phyloP scores from a whole-genome alignment of 345 rosid species.

The Psidium friedrichsthalianum region DNA sequence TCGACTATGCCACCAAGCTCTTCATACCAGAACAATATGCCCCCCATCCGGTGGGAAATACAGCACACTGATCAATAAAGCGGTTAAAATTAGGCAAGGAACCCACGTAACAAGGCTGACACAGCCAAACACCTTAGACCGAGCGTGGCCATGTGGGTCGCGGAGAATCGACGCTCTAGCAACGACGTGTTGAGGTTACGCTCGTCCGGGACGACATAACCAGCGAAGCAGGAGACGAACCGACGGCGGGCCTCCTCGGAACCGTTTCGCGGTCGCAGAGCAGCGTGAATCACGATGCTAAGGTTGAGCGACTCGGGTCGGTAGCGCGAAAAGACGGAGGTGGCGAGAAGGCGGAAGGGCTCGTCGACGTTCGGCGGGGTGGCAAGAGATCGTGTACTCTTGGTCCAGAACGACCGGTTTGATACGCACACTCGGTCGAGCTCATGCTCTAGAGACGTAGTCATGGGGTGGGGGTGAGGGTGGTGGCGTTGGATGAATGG shows the following conservation, averaged over 20 bases:
- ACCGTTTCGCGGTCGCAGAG: conserved; percentile 52
- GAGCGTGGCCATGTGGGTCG: conserved; percentile 30
- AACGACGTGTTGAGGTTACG: conserved; percentile 59
- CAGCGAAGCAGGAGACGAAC: conserved; percentile 25
- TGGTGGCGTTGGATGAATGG: not conserved
- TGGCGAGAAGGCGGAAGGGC: conserved; percentile 12
- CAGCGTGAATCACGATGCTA: conserved; percentile 56
- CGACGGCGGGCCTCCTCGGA: conserved; percentile 54
- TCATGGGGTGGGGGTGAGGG: not conserved
- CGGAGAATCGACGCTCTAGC: conserved; percentile 54
- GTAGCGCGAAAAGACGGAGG: conserved; percentile 15
- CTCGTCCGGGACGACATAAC: conserved; percentile 45
- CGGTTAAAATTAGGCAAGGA: conserved; percentile 62
- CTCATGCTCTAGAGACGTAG: not conserved
- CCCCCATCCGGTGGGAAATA: conserved; percentile 30
- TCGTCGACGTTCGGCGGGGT: conserved; percentile 6
- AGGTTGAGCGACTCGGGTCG: conserved; percentile 43
- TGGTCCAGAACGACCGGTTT: conserved; percentile 44
- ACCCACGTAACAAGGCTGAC: conserved; percentile 53
- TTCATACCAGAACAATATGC: conserved; percentile 47
- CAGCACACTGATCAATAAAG: conserved; percentile 59
- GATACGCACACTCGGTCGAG: conserved; percentile 11
- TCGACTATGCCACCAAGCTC: conserved; percentile 44
- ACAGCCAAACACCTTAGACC: conserved; percentile 27
- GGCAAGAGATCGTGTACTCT: conserved; percentile 49